phyloP scores from a whole-genome alignment of 1,139 yeast genomes.

The Saccharomyces uvarum region DNA sequence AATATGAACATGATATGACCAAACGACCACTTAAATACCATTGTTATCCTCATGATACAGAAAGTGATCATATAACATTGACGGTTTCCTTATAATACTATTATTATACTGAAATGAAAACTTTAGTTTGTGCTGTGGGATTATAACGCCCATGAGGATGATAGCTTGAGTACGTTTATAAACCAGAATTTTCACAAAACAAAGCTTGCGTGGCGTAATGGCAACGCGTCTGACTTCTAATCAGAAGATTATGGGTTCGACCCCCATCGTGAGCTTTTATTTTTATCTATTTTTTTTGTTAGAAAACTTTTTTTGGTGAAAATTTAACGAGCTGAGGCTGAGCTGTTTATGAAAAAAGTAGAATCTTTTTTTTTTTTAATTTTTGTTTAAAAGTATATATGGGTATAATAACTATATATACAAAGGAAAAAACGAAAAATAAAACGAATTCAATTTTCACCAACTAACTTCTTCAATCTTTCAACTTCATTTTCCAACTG shows the following conservation, averaged over 20 bases:
- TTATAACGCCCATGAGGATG: no score
- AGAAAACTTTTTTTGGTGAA: no score
- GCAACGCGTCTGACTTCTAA: conserved; percentile 57
- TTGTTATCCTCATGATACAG: no score
- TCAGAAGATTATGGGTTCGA: conserved; percentile 55
- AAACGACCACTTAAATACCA: no score
- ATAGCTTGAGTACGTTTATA: no score
- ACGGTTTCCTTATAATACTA: no score
- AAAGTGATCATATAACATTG: no score
- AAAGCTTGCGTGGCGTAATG: conserved; percentile 51
- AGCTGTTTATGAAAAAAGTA: not conserved
- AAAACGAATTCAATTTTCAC: conserved; percentile 3
- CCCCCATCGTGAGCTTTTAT: conserved; percentile 45
- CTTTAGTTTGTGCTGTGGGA: no score
- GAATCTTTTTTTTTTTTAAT: not conserved
- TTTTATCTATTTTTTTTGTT: not conserved
- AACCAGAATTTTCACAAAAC: not conserved
- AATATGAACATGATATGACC: no score
- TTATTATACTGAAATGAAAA: no score
- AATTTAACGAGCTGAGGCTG: no score
- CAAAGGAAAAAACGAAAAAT: not conserved
- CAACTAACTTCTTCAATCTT: conserved; percentile 47
- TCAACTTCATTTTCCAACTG: conserved; percentile 51
- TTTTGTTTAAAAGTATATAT: not conserved
- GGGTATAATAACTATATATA: not conserved